Evolutionary conservation across 345 rosid species (phyloP).

Genomic region (Camelina laxa): DNA sequence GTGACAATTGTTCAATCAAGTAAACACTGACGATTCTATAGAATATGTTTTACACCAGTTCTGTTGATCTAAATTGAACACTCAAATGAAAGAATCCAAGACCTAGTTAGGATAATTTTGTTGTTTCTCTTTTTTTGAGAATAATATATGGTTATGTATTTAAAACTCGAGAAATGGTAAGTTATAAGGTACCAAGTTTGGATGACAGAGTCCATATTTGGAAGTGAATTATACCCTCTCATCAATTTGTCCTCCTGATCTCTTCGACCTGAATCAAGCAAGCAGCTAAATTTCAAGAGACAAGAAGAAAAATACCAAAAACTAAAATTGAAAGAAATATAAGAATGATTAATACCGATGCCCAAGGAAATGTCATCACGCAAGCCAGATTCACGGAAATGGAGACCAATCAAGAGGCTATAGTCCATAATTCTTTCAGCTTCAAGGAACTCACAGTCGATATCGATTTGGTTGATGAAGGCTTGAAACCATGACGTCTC

Average conservation of each 20-base stretch:
- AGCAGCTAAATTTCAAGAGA: background rate
- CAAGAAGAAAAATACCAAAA: background rate
- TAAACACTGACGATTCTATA: background rate
- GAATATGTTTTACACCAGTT: background rate
- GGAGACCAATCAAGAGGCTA: slow-evolving; percentile 73
- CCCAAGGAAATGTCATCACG: slow-evolving; percentile 49
- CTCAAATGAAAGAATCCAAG: background rate
- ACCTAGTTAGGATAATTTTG: background rate
- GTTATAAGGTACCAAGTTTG: slow-evolving; percentile 50
- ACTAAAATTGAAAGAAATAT: background rate
- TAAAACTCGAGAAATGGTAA: background rate
- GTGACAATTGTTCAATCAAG: background rate
- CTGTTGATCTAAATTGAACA: background rate
- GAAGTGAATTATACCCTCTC: slow-evolving; percentile 67
- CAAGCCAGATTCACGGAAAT: slow-evolving; percentile 49
- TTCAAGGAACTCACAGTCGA: slow-evolving; percentile 74
- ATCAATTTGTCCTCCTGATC: slow-evolving; percentile 50
- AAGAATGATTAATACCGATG: slow-evolving; percentile 33
- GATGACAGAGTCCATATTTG: slow-evolving; percentile 64
- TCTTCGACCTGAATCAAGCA: slow-evolving; percentile 43
- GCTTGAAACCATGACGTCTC: slow-evolving; percentile 65
- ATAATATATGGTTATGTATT: background rate
- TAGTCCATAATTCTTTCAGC: slow-evolving; percentile 74
- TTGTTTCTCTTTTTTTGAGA: background rate
- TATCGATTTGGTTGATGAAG: slow-evolving; percentile 63